Base-by-base conservation (phyloP, 2,329 filamentous ascomycete species). In the Sclerotinia trifoliorum region DNA sequence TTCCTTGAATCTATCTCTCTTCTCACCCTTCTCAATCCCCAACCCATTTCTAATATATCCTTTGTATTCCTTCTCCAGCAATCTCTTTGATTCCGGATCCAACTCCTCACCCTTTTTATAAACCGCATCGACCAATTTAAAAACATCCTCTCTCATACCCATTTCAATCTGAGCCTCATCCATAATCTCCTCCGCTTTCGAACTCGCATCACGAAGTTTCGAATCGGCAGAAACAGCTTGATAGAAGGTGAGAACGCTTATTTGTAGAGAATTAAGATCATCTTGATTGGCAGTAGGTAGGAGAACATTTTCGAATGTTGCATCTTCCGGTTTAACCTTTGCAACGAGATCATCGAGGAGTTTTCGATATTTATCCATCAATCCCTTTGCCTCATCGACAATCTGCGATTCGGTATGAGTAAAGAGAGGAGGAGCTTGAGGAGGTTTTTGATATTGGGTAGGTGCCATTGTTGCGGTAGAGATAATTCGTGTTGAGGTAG, bases 101-200 rank as follows among this genome's bases (percentile, higher is more conserved):
- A 93, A 81, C 73, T 85, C 84, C 74, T 86, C 84, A 21, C 85
- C 82, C 65, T 85, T 82, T 72, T 84, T 77, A 74, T 83, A 86
- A 48, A 85, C 82, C 35, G 84, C 84, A 58, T 90, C 84, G 35
- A 90, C 85, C 3, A 89, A 81, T 74, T 83, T 82, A 82, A 91
- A 95, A 69, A 94, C 85, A 74, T 95, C 92, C 80, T 94, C 90
- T 65, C 92, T 86, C 91, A 94, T 94, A 75, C 84, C 86, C 67
- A 88, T 86, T 80, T 95, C 92, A 72, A 94, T 94, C 66, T 83
- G 80, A 75, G 92, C 93, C 72, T 94, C 90, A 74, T 91, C 87
- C 81, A 93, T 86, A 70, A 92, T 81, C 79, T 89, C 88, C 77
- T 93, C 89, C 0, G 91, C 90, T 77, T 93, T 87, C 70, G 88